Evolutionary conservation across 2,329 filamentous ascomycete species (phyloP), one percentile per base, ranked within the genome.

Genomic region (Lachnellula willkommii): DNA sequence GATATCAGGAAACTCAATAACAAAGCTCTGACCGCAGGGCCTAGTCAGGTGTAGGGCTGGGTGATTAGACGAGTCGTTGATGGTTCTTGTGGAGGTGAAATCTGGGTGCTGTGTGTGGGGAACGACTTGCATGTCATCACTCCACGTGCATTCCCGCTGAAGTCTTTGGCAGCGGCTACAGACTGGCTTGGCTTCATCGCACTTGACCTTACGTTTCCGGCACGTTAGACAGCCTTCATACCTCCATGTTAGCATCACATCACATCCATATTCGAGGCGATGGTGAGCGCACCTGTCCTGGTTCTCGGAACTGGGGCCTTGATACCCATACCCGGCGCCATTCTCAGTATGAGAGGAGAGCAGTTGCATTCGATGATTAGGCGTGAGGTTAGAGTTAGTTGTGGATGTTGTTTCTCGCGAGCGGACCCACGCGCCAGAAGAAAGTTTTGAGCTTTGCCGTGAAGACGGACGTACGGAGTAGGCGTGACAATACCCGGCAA

Each of bases 161-260:
- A 68, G 61, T 15, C 66, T 58, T 8, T 60, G 48, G 50, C 68
- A 70, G 11, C 68, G 56, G 12, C 74, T 74, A 84, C 83, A 87
- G 66, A 79, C 75, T 15, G 83, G 83, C 63, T 85, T 87, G 17
- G 79, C 77, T 69, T 87, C 84, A 64, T 88, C 84, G 62, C 84
- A 88, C 71, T 88, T 87, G 76, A 87, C 87, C 75, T 87, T 87
- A 53, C 84, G 75, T 68, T 82, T 85, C 50, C 84, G 77, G 66
- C 84, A 87, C 9, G 84, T 87, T 54, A 86, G 79, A 62, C 82
- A 87, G 3, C 84, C 84, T 20, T 82, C 85, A 70, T 22, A 47
- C 22, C 22, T 24, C 3, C 1, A 26, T 11, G 14, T 37, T 39
- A 7, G 22, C 42, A 43, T n/a, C 35, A 35, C 36, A 26, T 49